Base-by-base conservation (phyloP, 2,329 filamentous ascomycete genomes). In the Colletotrichum melonis region DNA sequence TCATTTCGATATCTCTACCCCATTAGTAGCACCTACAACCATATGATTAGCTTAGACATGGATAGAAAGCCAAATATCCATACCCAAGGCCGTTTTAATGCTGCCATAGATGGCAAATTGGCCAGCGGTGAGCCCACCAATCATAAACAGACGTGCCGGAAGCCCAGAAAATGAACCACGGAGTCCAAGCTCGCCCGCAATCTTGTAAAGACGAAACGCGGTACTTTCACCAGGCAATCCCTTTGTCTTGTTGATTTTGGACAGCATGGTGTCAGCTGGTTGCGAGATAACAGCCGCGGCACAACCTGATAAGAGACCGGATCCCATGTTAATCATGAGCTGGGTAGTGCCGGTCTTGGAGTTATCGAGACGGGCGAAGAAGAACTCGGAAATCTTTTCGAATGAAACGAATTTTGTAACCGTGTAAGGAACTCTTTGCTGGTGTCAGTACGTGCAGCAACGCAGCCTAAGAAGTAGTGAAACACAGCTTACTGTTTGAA, bases 201-300 rank as follows among this genome's bases (percentile, higher is more conserved):
- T 97, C 92, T 97, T 96, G 88, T 95, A 88, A 81, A 97, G 86
- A 84, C 94, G 92, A 83, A 87, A 89, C 81, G 90, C 90, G 79
- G 93, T 97, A 80, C 94, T 91, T 88, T 97, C 94, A 88, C 94
- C 94, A 76, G 94, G 94, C 74, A 91, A 88, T 86, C 93, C 94
- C 88, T 94, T 92, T 86, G 93, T 94, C 93, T 97, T 97, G 93
- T 97, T 97, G 89, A 97, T 97, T 91, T 95, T 96, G 87, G 91
- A 93, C 77, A 97, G 91, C 94, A 97, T 97, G 82, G 94, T 97
- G 84, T 97, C 94, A 83, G 94, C 94, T 78, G 94, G 94, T 88
- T 97, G 94, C 76, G 94, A 97, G 82, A 97, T 90, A 79, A 95
- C 83, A 82, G 94, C 94, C 79, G 94, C 94, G 80, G 94, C 94